Base-by-base conservation (phyloP, 371 early-diverging fungal genomes). In the Funneliformis caledonium region DNA sequence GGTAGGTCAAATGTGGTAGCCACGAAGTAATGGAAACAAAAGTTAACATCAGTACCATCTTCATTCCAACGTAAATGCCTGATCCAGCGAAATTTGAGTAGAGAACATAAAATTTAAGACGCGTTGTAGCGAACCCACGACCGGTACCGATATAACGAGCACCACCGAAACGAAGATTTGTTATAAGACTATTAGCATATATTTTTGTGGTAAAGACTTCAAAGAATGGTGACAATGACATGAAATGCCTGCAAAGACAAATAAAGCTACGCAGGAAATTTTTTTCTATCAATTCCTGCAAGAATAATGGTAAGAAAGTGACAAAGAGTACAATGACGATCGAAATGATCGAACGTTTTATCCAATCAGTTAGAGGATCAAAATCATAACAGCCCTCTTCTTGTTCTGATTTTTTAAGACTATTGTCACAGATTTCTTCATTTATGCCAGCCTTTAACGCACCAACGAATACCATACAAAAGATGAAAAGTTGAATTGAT, bases 161-260 rank as follows among this genome's bases (percentile, higher is more conserved):
- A 9, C 95, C 95, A 77, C 96, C 96, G 81, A 93, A 96, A 0
- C 90, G 91, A 83, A 96, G 82, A 82, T 96, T 94, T 80, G 92
- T 91, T 82, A 95, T 84, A 59, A 96, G 91, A 70, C 95, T 91
- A 85, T 94, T 91, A 75, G 94, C 90, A 84, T 96, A 96, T 80
- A 95, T 94, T 83, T 96, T 96, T 1, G 96, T 96, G 26, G 94
- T 94, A 87, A 96, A 93, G 31, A 96, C 94, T 84, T 96, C 97
- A 82, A 97, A 97, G 59, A 96, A 84, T 5, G 95, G 96, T 7
- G 95, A 94, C n/a, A 96, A 85, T 31, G 95, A 96, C 70, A 94
- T 82, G 59, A 97, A 90, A 76, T 96, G 96, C 80, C 93, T 93
- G 42, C 92, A 92, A 45, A 96, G 87, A 65, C 97, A 93, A 16